Conservation (phyloP, 352 stramenopile species). For the Phytophthora crassamura region DNA sequence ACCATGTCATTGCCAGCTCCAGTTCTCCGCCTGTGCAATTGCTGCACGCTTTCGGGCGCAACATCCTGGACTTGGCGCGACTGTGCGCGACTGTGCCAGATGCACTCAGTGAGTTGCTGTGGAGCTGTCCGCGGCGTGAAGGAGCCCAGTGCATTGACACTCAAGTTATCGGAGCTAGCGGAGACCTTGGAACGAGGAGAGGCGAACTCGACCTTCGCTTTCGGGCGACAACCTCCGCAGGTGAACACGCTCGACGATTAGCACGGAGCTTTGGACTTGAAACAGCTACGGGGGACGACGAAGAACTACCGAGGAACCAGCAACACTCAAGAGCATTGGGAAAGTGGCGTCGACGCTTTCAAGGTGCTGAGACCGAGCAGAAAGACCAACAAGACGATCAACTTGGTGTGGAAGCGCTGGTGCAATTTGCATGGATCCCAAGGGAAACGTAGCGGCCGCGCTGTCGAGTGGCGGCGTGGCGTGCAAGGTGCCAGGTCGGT, state of each 20-base stretch:
- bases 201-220: slow-evolving; percentile 21
- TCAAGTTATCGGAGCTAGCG: slow-evolving; percentile 45
- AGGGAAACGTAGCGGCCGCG: slow-evolving; percentile 60
- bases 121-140: slow-evolving; percentile 54
- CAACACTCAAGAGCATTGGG: slow-evolving; percentile 43
- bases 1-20: slow-evolving; percentile 8
- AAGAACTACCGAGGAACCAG: slow-evolving; percentile 43
- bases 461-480: slow-evolving; percentile 74
- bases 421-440: slow-evolving; percentile 60
- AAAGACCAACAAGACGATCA: slow-evolving; percentile 5
- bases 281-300: slow-evolving; percentile 29
- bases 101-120: slow-evolving; percentile 45
- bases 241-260: slow-evolving; percentile 43
- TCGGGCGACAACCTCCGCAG: slow-evolving; percentile 58
- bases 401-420: slow-evolving; percentile 67
- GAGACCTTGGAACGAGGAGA: not conserved
- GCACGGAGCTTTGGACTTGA: slow-evolving; percentile 49
- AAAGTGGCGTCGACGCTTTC: slow-evolving; percentile 55
- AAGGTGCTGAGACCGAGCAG: slow-evolving; percentile 18
- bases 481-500: slow-evolving; percentile 69
- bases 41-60: slow-evolving; percentile 57
- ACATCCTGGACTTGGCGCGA: slow-evolving; percentile 54
- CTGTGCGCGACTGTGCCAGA: too few species aligned
- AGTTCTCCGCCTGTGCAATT: slow-evolving; percentile 29
- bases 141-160: slow-evolving; percentile 53